Evolutionary conservation across 2,329 filamentous ascomycete species (phyloP).

Genomic region (Purpureocillium lavendulum): DNA sequence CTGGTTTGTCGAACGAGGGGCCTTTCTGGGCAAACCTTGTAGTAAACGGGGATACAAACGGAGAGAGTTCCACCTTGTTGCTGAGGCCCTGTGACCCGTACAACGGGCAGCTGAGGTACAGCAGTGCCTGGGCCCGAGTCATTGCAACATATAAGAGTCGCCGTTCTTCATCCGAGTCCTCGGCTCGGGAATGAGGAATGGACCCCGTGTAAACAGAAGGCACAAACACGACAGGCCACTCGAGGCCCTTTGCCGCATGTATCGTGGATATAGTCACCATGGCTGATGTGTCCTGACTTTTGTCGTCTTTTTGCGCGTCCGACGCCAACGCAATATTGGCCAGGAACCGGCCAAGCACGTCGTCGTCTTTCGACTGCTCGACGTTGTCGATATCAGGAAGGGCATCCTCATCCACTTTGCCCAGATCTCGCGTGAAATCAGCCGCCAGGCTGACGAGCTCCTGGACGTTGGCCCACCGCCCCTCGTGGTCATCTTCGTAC

Average conservation of each 20-base stretch:
- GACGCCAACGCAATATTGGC: conserved; percentile 83
- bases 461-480: conserved; percentile 80
- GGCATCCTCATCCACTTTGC: conserved; percentile 39
- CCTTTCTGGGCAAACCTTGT: conserved; percentile 49
- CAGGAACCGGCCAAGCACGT: conserved; percentile 67
- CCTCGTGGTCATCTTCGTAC: conserved; percentile 67
- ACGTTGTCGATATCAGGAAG: conserved; percentile 64
- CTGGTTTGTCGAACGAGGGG: conserved; percentile 56
- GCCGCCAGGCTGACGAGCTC: conserved; percentile 75
- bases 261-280: conserved; percentile 91
- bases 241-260: conserved; percentile 88
- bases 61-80: conserved; percentile 58
- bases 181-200: conserved; percentile 80
- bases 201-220: conserved; percentile 84
- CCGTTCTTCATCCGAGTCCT: conserved; percentile 81
- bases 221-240: conserved; percentile 94
- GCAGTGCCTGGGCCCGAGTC: conserved; percentile 79
- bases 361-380: conserved; percentile 57
- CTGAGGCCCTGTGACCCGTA: conserved; percentile 51
- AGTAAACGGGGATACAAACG: conserved; percentile 54
- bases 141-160: conserved; percentile 91
- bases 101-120: conserved; percentile 77
- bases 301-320: conserved; percentile 59
- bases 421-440: conserved; percentile 52
- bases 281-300: conserved; percentile 45